Percentiles rank a stretch among this genome's conserved stretches.
These are phyloP conservation scores for Malassezia vespertilionis DNA, from an alignment of 1,284 basidiomycete species.

Conservation along the genomic window DNA sequence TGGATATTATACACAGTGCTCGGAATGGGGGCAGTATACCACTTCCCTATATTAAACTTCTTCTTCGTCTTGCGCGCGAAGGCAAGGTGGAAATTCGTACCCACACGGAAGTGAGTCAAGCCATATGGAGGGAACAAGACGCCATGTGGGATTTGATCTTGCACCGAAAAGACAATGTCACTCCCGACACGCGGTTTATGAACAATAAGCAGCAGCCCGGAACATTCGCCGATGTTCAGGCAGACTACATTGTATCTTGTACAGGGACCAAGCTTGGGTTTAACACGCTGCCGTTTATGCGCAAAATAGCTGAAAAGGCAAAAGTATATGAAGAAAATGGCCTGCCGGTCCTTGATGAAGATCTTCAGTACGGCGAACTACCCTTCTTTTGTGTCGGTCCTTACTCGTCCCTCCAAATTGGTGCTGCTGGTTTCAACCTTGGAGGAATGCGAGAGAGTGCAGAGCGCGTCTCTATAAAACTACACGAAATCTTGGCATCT, in stretches of 20 bases:
- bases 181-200: conserved; percentile 1
- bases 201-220: conserved; percentile 10
- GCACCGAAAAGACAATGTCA: conserved; percentile 1
- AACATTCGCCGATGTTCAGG: conserved; percentile 1
- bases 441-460: conserved; percentile 47
- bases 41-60: conserved; percentile 32
- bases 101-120: conserved; percentile 32
- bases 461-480: conserved; percentile 42
- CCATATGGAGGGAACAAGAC: too few relatives aligned
- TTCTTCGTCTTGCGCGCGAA: conserved; percentile 24
- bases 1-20: conserved; percentile 29
- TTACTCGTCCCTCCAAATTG: conserved; percentile 38
- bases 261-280: conserved; percentile 39
- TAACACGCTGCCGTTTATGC: conserved; percentile 29
- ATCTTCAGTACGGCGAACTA: conserved; percentile 38
- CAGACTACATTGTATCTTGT: conserved; percentile 37
- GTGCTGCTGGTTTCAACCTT: conserved; percentile 47
- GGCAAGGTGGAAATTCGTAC: conserved; percentile 30
- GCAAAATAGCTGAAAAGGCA: conserved; percentile 20
- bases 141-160: conserved; percentile 20
- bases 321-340: conserved; percentile 36
- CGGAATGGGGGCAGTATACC: conserved; percentile 46
- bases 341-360: conserved; percentile 40
- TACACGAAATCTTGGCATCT: conserved; percentile 21
- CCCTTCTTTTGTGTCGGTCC: conserved; percentile 47